A percentile compares a stretch with the other conserved stretches of the same genome.
phyloP scores from a whole-genome alignment of 2,329 filamentous ascomycete species.

The Stachybotrys echinatus region DNA sequence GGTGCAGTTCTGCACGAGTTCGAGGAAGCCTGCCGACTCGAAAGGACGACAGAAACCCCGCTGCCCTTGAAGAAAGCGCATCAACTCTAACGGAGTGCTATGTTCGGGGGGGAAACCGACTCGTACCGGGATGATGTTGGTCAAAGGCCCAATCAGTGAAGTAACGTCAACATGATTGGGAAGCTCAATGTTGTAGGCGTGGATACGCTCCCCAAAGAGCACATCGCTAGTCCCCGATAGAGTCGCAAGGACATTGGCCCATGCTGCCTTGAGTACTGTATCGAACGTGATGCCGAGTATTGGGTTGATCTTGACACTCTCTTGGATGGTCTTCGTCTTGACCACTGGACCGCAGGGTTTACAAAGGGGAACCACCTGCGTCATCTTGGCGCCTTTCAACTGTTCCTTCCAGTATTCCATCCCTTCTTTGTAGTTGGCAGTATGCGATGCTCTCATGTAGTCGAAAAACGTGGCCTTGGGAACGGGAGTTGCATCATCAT shows the following conservation, averaged over 20 bases:
- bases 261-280: constrained; percentile 51
- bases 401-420: constrained; percentile 40
- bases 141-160: constrained; percentile 40
- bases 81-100: constrained; percentile 42
- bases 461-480: constrained; percentile 41
- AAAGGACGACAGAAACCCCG: constrained; percentile 40
- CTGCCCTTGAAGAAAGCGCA: constrained; percentile 44
- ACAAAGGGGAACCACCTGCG: constrained; percentile 35
- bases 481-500: constrained; percentile 28
- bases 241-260: constrained; percentile 49
- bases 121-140: constrained; percentile 44
- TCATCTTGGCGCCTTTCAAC: constrained; percentile 40
- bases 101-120: constrained; percentile 37
- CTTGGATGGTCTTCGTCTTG: constrained; percentile 32
- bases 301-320: constrained; percentile 34
- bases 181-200: constrained; percentile 38
- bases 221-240: constrained; percentile 44
- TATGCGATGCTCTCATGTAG: constrained; percentile 35
- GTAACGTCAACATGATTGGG: constrained; percentile 49
- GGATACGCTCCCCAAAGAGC: constrained; percentile 50
- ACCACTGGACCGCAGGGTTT: constrained; percentile 33
- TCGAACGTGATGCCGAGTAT: constrained; percentile 43
- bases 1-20: constrained; percentile 50
- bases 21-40: constrained; percentile 44
- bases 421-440: constrained; percentile 29